Conservation (phyloP, 2,329 filamentous ascomycete species). For the Cryphonectria radicalis region DNA sequence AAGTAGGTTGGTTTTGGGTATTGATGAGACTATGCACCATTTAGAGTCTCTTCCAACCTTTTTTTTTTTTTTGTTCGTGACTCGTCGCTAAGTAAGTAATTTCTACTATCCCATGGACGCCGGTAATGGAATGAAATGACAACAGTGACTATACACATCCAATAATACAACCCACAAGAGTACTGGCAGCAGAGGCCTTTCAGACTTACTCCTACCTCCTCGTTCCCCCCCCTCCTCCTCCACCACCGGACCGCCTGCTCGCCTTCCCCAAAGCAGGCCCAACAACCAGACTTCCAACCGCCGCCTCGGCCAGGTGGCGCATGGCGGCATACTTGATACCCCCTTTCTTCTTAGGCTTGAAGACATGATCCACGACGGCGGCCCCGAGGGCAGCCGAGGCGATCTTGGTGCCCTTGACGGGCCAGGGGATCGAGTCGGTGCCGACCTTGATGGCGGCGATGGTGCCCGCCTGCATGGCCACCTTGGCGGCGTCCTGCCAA, state of each 20-base stretch:
- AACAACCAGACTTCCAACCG: conserved; percentile 32
- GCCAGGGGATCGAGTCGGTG: conserved; percentile 32
- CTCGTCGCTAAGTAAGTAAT: too few species aligned
- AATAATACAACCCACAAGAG: not conserved
- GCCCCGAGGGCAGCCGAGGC: conserved; percentile 36
- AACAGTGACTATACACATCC: not conserved
- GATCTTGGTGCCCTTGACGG: conserved; percentile 34
- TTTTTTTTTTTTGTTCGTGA: too few species aligned
- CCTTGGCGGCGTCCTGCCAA: conserved; percentile 32
- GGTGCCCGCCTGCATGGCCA: conserved; percentile 35
- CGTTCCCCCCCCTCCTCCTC: not conserved
- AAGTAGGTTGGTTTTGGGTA: not conserved
- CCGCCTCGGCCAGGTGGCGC: conserved; percentile 34
- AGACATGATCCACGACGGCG: conserved; percentile 36
- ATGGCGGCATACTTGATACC: conserved; percentile 37
- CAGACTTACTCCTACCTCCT: not conserved
- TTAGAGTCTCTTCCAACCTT: not conserved
- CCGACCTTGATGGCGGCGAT: conserved; percentile 33
- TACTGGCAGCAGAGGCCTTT: not conserved
- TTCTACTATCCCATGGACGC: too few species aligned
- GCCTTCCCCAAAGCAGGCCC: conserved; percentile 28
- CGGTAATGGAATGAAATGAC: too few species aligned
- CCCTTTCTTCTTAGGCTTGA: conserved; percentile 33
- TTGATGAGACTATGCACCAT: not conserved
- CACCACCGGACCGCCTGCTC: not conserved